These are phyloP conservation scores for Penicillium coffeae DNA, from an alignment of 495 filamentous ascomycete species.

Conservation along the genomic window DNA sequence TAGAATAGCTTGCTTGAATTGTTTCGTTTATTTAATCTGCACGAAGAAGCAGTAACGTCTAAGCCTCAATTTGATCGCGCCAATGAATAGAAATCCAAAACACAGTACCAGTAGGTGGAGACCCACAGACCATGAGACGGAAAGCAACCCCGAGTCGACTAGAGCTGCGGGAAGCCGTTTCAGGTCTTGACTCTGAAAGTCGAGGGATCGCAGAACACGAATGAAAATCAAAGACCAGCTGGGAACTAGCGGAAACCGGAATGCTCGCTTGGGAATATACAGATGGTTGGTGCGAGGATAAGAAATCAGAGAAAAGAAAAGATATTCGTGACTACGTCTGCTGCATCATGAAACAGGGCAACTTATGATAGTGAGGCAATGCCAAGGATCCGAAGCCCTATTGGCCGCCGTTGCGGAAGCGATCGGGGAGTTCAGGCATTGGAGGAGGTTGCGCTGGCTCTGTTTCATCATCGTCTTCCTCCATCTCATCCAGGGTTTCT, in stretches of 20 bases:
- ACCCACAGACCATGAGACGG: background rate
- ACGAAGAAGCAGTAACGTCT: slow-evolving; percentile 1
- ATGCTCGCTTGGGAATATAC: slow-evolving; percentile 17
- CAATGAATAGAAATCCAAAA: background rate
- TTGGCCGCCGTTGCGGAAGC: slow-evolving; percentile 20
- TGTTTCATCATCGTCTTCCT: slow-evolving; percentile 44
- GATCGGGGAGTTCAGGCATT: slow-evolving; percentile 34
- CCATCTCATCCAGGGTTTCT: slow-evolving; percentile 50
- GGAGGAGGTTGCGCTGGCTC: slow-evolving; percentile 26
- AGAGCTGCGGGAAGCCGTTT: background rate
- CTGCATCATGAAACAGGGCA: slow-evolving; percentile 1
- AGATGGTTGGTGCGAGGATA: background rate
- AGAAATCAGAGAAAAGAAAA: background rate
- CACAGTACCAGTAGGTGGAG: background rate
- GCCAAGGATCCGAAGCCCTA: slow-evolving; percentile 3
- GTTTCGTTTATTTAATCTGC: background rate
- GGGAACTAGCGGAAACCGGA: too few relatives aligned
- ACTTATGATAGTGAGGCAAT: background rate
- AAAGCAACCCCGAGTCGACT: background rate
- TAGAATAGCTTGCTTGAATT: too few relatives aligned
- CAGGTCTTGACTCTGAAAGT: too few relatives aligned
- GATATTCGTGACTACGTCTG: background rate
- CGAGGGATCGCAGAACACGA: too few relatives aligned
- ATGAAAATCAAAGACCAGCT: too few relatives aligned
- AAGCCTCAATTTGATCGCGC: background rate